A percentile compares a stretch with the other conserved stretches of the same genome.
phyloP scores from a whole-genome alignment of 441 rosid genomes.

The Gossypium schwendimanii region DNA sequence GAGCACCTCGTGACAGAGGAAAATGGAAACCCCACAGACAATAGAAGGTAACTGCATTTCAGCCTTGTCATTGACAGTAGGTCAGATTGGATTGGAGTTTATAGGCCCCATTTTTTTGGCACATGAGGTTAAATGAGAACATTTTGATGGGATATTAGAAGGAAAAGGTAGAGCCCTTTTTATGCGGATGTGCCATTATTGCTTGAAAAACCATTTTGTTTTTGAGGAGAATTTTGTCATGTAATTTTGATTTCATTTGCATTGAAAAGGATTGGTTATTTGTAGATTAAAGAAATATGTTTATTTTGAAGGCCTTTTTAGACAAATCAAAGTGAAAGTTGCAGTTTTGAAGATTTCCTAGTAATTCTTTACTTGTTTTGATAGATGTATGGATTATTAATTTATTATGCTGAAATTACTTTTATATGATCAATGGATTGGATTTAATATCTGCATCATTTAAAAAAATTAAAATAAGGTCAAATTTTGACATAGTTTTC shows the following conservation, averaged over 20 bases:
- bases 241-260: not conserved
- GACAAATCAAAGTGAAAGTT: too few species aligned
- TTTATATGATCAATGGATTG: too few species aligned
- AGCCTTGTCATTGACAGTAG: not conserved
- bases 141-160: not conserved
- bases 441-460: too few species aligned
- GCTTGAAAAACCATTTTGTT: not conserved
- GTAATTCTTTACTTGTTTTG: constrained; percentile 13
- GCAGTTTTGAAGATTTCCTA: too few species aligned
- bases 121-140: not conserved
- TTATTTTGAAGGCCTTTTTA: too few species aligned
- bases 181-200: not conserved
- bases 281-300: too few species aligned
- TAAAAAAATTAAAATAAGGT: too few species aligned
- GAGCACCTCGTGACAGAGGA: constrained; percentile 41
- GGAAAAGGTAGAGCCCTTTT: not conserved
- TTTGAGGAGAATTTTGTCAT: not conserved
- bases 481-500: too few species aligned
- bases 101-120: not conserved
- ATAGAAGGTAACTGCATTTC: constrained; percentile 15
- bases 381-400: too few species aligned
- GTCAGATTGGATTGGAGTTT: not conserved
- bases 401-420: too few species aligned
- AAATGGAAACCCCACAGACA: constrained; percentile 72
- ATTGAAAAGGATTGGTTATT: not conserved